Base-by-base conservation (phyloP, 306 rosid genomes). In the Dicorynia guianensis region DNA sequence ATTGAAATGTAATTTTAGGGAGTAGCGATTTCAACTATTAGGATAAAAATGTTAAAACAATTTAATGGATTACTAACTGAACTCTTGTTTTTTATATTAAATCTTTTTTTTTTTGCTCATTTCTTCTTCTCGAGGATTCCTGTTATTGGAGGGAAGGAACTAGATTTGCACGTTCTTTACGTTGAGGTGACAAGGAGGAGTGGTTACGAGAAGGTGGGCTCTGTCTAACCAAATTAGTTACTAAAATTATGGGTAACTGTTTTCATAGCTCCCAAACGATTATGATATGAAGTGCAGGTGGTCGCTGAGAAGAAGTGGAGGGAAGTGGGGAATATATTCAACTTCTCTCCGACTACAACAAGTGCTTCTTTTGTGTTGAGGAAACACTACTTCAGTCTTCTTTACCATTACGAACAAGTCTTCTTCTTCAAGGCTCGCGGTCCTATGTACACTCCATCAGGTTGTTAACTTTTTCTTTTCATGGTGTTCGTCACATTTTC, bases 231-330 rank as follows among this genome's bases (percentile, higher is more conserved):
- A 15, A 17, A 17, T 58, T 19, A 36, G 42, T 64, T 71, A 12
- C 11, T 15, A 46, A 34, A 54, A 43, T 36, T 30, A 3, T 69
- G 55, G 65, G 17, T 39, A 47, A 30, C 42, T 53, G 56, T 53
- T 61, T 39, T 57, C 1, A 11, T 57, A 19, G 49, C 69, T 13
- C 19, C 11, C 15, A 13, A 8, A 30, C 11, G n/a, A 36, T 18
- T 58, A 46, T 47, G 0, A 30, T 25, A 25, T 25, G 30, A 69
- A 50, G 46, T 33, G 39, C 55, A 92, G 98, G 97, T 96, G n/a
- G 97, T 96, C 50, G 96, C 81, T 18, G 99, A 96, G 81, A 95
- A 96, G 85, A 96, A 92, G 78, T 96, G 99, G 99, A 96, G 99
- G 87, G 98, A 96, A 90, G 97, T 92, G 61, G 96, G 98, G n/a